Base-by-base conservation (phyloP, 1,284 basidiomycete species). In the Tilletia setariae region DNA sequence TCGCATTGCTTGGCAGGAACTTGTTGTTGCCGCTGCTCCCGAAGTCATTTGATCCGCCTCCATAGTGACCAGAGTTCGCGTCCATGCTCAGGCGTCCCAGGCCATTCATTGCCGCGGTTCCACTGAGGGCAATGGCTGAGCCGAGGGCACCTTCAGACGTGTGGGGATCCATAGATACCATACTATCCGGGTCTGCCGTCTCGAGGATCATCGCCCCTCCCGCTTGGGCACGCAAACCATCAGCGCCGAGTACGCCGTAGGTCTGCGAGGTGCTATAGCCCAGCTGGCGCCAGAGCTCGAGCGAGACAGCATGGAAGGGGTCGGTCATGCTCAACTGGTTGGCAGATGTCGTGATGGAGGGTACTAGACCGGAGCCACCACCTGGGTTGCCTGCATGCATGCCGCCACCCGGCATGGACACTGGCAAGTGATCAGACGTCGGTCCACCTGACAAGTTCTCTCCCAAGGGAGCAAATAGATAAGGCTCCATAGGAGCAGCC, bases 261-360 rank as follows among this genome's bases (percentile, higher is more conserved):
- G 53, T 59, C 53, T 59, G 53, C 25, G 23, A 9, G 8, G 53
- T 28, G 23, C 8, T 59, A 30, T 59, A 28, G 7, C 53, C 53
- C 13, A 59, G 28, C 28, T 59, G 53, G 32, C 53, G 53, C 53
- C 53, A 59, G 8, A 59, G 53, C 25, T 59, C 53, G 53, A 59
- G 53, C 25, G 53, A 59, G 53, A 59, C 53, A 8, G 53, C 53
- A 30, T 59, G 53, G 53, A 59, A 59, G 25, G 53, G 53, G 32
- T 59, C 53, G 8, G 53, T 59, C 53, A 59, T 59, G 53, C 53
- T 59, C 23, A 59, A 30, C 25, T 59, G 53, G 3, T 30, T 30
- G 11, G 23, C 28, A 9, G 53, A 16, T 2, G 32, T 21, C 53
- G 25, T 21, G 4, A 30, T 25, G 23, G 53, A 28, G 19, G 53